Base-by-base conservation (phyloP, 805 yeast species). In the Metschnikowia matae region DNA sequence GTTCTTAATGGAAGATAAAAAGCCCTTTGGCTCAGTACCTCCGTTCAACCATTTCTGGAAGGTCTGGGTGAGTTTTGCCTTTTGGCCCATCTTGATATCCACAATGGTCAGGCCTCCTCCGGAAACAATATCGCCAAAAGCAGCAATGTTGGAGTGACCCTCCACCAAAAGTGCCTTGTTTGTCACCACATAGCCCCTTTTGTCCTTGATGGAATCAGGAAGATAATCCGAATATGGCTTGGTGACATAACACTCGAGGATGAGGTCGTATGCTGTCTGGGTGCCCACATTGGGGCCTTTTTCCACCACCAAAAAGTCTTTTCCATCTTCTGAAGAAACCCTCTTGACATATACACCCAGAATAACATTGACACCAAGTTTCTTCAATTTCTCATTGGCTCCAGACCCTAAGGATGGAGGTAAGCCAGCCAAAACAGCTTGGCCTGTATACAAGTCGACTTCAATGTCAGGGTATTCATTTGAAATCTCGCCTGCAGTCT, bases 401-500 rank as follows among this genome's bases (percentile, higher is more conserved):
- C 35, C 37, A 2, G 44, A 11, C 46, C 39, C 34, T 49, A 41
- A 18, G 26, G 46, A 20, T 37, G 34, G 40, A 26, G 15, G 34
- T 50, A 10, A 14, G 17, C 13, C 43, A 17, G 41, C 29, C 48
- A 57, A 33, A 14, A 35, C 61, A 21, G 33, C 56, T 18, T 45
- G 20, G 6, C 47, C 36, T 2, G 70, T 60, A 54, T 60, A 65
- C 38, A 69, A 55, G 13, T 62, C 60, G 18, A 69, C 66, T 10
- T 59, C 40, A 32, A 61, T 57, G 14, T 48, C 43, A 5, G 46
- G 45, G 41, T 47, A 62, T 13, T 38, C 46, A 17, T 33, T 50
- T 3, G 65, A 74, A 32, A 72, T 56, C 48, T 72, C 78, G 10
- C 71, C 74, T 6, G 73, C 67, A 11, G 60, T 41, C 51, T 73